Evolutionary conservation across 176 grass and related monocot species (phyloP).

Genomic region (Miscanthus lutarioriparius): DNA sequence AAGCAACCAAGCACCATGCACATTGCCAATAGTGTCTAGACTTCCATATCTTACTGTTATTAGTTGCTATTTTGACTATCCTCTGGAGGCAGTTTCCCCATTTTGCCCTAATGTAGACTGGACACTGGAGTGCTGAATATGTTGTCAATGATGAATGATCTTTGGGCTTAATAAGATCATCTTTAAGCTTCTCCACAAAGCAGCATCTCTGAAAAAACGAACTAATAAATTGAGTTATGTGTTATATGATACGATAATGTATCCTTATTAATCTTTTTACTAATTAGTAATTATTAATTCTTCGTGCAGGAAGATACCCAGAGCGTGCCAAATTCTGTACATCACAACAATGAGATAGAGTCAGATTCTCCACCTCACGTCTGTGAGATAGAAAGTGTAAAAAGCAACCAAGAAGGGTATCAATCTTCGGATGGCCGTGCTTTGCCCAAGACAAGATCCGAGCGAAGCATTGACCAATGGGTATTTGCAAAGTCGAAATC

Average conservation of each 20-base stretch:
- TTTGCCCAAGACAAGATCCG: constrained; percentile 58
- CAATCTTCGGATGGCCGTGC: constrained; percentile 51
- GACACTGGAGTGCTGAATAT: background rate
- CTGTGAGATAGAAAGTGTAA: constrained; percentile 61
- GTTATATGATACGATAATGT: background rate
- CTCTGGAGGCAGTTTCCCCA: background rate
- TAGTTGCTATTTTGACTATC: background rate
- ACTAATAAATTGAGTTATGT: background rate
- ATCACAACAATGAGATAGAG: constrained; percentile 47
- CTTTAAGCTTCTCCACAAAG: background rate
- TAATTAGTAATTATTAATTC: constrained; percentile 13
- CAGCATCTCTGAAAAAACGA: background rate
- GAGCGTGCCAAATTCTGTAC: constrained; percentile 27
- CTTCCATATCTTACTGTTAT: background rate
- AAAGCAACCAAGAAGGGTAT: constrained; percentile 49
- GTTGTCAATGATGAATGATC: background rate
- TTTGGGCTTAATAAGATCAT: background rate
- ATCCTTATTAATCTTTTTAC: constrained; percentile 21
- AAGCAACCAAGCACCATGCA: background rate
- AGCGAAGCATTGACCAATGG: constrained; percentile 81
- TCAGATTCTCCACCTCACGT: constrained; percentile 43
- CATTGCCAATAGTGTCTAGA: background rate
- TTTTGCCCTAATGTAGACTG: background rate
- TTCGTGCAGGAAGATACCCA: constrained; percentile 40
- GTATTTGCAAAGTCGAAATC: constrained; percentile 77